Evolutionary conservation across 2,329 filamentous ascomycete genomes (phyloP), one percentile per base, ranked within the genome.

Genomic region (Fusarium pininemorale): DNA sequence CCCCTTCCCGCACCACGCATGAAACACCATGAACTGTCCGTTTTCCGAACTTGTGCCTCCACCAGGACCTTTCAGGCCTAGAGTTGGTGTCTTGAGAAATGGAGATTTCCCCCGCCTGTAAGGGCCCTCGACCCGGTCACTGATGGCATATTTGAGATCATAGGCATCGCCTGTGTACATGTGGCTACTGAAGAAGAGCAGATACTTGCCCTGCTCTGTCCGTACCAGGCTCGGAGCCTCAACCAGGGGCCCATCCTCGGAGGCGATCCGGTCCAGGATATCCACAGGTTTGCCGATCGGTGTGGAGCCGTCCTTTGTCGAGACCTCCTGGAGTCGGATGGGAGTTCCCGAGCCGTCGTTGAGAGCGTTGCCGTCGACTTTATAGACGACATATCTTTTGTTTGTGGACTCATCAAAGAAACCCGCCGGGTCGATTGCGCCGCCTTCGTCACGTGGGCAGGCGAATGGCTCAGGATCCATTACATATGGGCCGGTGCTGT

Each of bases 351-450:
- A 82, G n/a, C 82, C 83, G 47, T 80, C 63, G 8, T 83, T 83
- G 41, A 87, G 80, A 65, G 83, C 84, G 80, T 92, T 92, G 42
- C 90, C 90, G 79, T 93, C 91, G 32, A 92, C 83, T 80, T 93
- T 93, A 83, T 91, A 93, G 15, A 88, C 81, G 10, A 93, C 84
- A 77, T 91, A 93, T 11, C 86, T 85, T 38, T 80, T 84, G 37
- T 87, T 88, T 26, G 79, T 82, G 48, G 86, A 85, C 16, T 79
- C 78, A 76, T 93, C 90, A 16, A 81, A 75, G 80, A 91, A 92
- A 7, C 88, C 89, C 0, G 88, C 83, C 0, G 90, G 83, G 75
- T 93, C 91, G 75, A 93, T 92, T 24, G 90, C 87, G 39, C 90
- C 90, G 26, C 90, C 90, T 59, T 84, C 77, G 10, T 83, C 82